Percentiles rank a stretch among this genome's conserved stretches.
Conservation (phyloP, 345 rosid species). For the Syzygium aromaticum region DNA sequence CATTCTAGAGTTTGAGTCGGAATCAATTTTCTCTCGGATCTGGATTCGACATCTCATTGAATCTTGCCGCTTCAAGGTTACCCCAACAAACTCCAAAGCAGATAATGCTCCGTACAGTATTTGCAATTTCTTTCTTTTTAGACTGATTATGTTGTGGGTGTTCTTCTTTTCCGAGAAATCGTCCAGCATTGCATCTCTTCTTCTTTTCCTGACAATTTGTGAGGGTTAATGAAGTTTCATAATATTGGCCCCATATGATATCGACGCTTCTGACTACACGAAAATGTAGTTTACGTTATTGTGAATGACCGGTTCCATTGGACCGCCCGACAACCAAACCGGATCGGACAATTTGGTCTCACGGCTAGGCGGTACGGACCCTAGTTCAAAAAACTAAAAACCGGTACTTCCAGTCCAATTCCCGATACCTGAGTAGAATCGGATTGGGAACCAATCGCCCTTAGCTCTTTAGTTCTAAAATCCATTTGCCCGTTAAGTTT, state of each 20-base stretch:
- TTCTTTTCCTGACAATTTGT: background rate
- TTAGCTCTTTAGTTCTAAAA: no score
- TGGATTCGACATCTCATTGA: conserved; percentile 56
- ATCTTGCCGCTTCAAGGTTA: conserved; percentile 67
- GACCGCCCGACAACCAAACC: no score
- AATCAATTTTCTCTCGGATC: no score
- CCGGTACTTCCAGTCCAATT: no score
- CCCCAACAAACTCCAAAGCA: background rate
- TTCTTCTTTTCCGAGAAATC: background rate
- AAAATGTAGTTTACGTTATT: background rate
- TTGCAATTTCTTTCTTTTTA: background rate
- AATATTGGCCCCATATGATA: background rate
- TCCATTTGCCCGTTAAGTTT: no score
- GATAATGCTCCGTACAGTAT: background rate
- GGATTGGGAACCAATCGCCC: no score
- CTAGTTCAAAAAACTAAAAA: no score
- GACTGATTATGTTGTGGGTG: background rate
- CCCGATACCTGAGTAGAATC: no score
- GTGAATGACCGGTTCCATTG: background rate
- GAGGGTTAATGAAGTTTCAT: background rate
- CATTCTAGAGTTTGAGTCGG: background rate
- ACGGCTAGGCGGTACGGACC: no score
- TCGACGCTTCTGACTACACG: background rate
- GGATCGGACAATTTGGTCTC: no score
- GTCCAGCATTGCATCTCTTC: background rate